Base-by-base conservation (phyloP, 495 filamentous ascomycete genomes). In the Penicillium macrosclerotiorum region DNA sequence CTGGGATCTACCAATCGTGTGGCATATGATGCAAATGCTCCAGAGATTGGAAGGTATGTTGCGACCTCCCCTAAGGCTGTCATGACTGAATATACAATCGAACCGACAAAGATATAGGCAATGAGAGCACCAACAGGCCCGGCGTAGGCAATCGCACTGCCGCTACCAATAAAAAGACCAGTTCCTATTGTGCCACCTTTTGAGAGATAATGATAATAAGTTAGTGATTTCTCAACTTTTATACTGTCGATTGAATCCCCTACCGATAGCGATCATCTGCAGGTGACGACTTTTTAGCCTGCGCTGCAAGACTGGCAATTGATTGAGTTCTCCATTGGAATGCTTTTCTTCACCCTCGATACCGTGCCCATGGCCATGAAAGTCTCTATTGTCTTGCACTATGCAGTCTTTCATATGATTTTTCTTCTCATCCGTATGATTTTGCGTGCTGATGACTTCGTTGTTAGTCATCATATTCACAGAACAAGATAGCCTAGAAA, bases 131-230 rank as follows among this genome's bases (percentile, higher is more conserved):
- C 80, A 2, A 79, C 68, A 30, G 83, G 83, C 16, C 83, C 82
- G 40, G 80, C 68, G 34, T 68, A 74, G 14, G 73, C 69, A 34
- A 86, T 72, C 11, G 80, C 81, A 35, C 64, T 68, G 24, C 83
- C 82, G 41, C 77, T 85, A 44, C 83, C 81, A 26, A 87, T 61
- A 70, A 87, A 87, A 27, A 87, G 68, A 51, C 82, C 83, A 12
- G 83, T 86, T 19, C 83, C 84, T 53, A 87, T 80, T 5, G 83
- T 82, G 32, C 82, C 83, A 51, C 84, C 83, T 26, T 80, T 71
- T 13, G 74, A 74, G 31, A 82, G 77, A 53, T 81, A 78, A 51
- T 80, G 76, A 30, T 76, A 76, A 76, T 19, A 13, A n/a, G n/a
- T n/a, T n/a, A n/a, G n/a, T n/a, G n/a, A n/a, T n/a, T n/a, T n/a